Conservation (phyloP, 2,329 filamentous ascomycete species). For the Talaromyces sp. region DNA sequence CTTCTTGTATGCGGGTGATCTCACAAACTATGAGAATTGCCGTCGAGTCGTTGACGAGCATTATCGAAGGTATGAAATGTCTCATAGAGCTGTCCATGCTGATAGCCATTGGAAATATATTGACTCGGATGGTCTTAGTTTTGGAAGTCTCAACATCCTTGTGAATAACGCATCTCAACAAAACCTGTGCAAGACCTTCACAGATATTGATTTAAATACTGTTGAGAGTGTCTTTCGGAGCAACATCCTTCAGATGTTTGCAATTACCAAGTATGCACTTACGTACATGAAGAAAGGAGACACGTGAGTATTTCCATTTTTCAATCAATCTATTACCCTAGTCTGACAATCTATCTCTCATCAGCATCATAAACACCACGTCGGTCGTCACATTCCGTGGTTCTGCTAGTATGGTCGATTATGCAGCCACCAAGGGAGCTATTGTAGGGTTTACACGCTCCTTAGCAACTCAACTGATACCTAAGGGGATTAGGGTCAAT, state of each 20-base stretch:
- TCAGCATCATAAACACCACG: slow-evolving; percentile 53
- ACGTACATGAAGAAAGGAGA: slow-evolving; percentile 51
- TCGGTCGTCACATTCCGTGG: slow-evolving; percentile 54
- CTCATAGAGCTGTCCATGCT: background rate
- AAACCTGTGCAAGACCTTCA: slow-evolving; percentile 49
- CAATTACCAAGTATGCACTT: slow-evolving; percentile 54
- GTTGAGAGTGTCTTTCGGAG: slow-evolving; percentile 54
- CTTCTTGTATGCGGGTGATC: slow-evolving; percentile 45
- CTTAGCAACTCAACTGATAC: slow-evolving; percentile 49
- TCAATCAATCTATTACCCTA: background rate
- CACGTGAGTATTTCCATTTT: slow-evolving; percentile 31
- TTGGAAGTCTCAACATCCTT: slow-evolving; percentile 46
- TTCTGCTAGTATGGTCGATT: slow-evolving; percentile 49
- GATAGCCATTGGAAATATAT: background rate
- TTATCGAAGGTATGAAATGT: slow-evolving; percentile 40
- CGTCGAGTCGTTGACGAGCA: slow-evolving; percentile 50
- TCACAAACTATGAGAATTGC: slow-evolving; percentile 49
- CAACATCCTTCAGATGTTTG: slow-evolving; percentile 56
- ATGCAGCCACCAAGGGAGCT: slow-evolving; percentile 54
- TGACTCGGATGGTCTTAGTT: slow-evolving; percentile 19
- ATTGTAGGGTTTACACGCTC: slow-evolving; percentile 53
- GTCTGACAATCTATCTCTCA: background rate
- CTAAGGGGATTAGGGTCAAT: slow-evolving; percentile 55
- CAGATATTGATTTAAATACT: slow-evolving; percentile 50
- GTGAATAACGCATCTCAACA: slow-evolving; percentile 59